These are phyloP conservation scores for Neofusicoccum kwambonambiense DNA, from an alignment of 2,329 filamentous ascomycete species.

Conservation along the genomic window DNA sequence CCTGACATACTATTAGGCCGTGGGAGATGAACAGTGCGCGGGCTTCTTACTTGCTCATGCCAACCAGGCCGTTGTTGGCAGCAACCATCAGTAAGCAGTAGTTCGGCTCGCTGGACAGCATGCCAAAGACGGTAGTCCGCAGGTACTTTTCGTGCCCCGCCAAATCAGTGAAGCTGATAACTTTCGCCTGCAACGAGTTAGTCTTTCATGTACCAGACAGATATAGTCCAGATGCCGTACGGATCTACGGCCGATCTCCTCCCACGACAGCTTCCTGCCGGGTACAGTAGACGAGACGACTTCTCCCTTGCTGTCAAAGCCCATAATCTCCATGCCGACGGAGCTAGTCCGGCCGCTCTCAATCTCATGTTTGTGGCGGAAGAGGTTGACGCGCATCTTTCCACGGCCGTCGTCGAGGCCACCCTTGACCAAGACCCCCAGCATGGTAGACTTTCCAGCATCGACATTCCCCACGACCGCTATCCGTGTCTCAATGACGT, in stretches of 20 bases:
- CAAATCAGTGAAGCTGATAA: slow-evolving; percentile 93
- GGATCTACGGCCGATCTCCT: slow-evolving; percentile 92
- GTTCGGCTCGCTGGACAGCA: slow-evolving; percentile 91
- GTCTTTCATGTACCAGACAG: neutral
- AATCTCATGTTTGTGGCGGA: slow-evolving; percentile 96
- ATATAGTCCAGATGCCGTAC: slow-evolving; percentile 36
- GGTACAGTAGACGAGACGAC: slow-evolving; percentile 79
- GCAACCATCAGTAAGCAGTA: slow-evolving; percentile 98
- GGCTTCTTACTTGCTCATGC: slow-evolving; percentile 73
- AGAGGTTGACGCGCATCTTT: slow-evolving; percentile 90
- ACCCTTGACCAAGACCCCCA: slow-evolving; percentile 93
- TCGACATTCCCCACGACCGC: slow-evolving; percentile 98
- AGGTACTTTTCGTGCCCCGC: slow-evolving; percentile 95
- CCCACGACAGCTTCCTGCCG: slow-evolving; percentile 88
- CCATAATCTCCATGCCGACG: slow-evolving; percentile 98
- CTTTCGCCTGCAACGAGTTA: slow-evolving; percentile 62
- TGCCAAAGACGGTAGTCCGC: slow-evolving; percentile 91
- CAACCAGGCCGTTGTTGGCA: slow-evolving; percentile 93
- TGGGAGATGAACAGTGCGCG: neutral
- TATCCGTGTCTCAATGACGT: slow-evolving; percentile 93
- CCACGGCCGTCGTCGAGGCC: slow-evolving; percentile 92
- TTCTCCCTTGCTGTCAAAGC: slow-evolving; percentile 83
- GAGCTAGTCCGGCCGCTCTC: slow-evolving; percentile 94
- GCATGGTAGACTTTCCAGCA: slow-evolving; percentile 92
- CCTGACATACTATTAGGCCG: slow-evolving; percentile 30